These are phyloP conservation scores for Solanum bulbocastanum DNA, from an alignment of 257 asterid species.

Conservation along the genomic window DNA sequence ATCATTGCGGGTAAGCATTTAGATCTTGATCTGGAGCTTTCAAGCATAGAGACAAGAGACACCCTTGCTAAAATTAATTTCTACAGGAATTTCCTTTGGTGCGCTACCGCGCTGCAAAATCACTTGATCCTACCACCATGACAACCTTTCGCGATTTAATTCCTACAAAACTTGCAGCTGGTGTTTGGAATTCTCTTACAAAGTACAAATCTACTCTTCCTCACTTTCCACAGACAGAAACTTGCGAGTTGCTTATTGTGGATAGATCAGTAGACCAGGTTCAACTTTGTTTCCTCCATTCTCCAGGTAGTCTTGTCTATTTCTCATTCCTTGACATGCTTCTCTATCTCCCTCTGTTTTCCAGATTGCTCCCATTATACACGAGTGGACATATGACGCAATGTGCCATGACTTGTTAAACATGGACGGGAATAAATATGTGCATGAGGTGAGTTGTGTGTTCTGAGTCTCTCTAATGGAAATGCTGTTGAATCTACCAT, in stretches of 20 bases:
- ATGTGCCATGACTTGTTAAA: conserved; percentile 93
- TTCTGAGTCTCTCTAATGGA: conserved; percentile 4
- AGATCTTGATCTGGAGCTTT: neutral
- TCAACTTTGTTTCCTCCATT: neutral
- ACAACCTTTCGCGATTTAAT: conserved; percentile 89
- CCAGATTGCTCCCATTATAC: conserved; percentile 94
- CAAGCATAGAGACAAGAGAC: neutral
- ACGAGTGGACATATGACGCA: conserved; percentile 99
- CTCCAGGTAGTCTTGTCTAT: neutral
- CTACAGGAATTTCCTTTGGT: conserved; percentile 91
- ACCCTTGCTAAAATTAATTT: conserved; percentile 8
- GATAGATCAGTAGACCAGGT: conserved; percentile 99
- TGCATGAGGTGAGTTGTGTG: conserved; percentile 61
- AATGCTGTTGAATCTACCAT: conserved; percentile 5
- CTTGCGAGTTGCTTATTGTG: conserved; percentile 91
- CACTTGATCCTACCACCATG: conserved; percentile 87
- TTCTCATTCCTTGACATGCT: neutral
- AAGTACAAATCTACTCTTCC: conserved; percentile 75
- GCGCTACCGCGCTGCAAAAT: conserved; percentile 91
- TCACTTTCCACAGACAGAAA: conserved; percentile 84
- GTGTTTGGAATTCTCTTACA: conserved; percentile 80
- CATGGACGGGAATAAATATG: conserved; percentile 96
- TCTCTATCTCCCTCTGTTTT: neutral
- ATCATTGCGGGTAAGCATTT: conserved; percentile 64
- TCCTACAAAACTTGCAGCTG: conserved; percentile 98